Base-by-base conservation (phyloP, 495 filamentous ascomycete genomes). In the Xylaria castorea region DNA sequence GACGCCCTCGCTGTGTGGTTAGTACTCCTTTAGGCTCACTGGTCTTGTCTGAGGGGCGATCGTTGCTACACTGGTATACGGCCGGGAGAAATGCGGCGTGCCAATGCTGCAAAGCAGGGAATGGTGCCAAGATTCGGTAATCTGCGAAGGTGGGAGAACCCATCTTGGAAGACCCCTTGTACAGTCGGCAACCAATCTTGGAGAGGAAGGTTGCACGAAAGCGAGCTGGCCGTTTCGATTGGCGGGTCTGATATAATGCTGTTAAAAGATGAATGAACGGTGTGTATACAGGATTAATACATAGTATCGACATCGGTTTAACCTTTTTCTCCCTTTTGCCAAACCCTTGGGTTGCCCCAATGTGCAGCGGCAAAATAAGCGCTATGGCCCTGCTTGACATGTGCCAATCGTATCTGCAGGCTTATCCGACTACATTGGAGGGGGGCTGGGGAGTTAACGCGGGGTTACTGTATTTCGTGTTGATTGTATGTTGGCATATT, bases 401-500 rank as follows among this genome's bases (percentile, higher is more conserved):
- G 25, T 38, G 55, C 68, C 68, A 60, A 70, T 70, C 40, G 50
- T 70, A 62, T 48, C 18, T 38, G 32, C 55, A 20, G 38, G 60
- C 60, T 40, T 27, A 65, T 53, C 69, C 9, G 38, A 64, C 42
- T 20, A 65, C 25, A 42, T 71, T 44, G 1, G 30, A 44, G 69
- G 58, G n/a, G 58, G 60, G 58, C 48, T 64, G 69, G 69, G 66
- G 44, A 50, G 34, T 51, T n/a, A 53, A 57, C 61, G 57, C 34
- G 69, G 69, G 58, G 61, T 42, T 36, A n/a, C n/a, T n/a, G n/a
- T n/a, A 53, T 16, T 50, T 71, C 69, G 69, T 71, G 46, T 65
- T 40, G 60, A 2, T 22, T 18, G 12, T 34, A 34, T 0, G 14
- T 58, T 50, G 9, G 42, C 22, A 27, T n/a, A 22, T 42, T 42